A percentile compares a stretch with the other conserved stretches of the same genome.
phyloP scores from a whole-genome alignment of 2,329 filamentous ascomycete species.

The Colletotrichum australisinense region DNA sequence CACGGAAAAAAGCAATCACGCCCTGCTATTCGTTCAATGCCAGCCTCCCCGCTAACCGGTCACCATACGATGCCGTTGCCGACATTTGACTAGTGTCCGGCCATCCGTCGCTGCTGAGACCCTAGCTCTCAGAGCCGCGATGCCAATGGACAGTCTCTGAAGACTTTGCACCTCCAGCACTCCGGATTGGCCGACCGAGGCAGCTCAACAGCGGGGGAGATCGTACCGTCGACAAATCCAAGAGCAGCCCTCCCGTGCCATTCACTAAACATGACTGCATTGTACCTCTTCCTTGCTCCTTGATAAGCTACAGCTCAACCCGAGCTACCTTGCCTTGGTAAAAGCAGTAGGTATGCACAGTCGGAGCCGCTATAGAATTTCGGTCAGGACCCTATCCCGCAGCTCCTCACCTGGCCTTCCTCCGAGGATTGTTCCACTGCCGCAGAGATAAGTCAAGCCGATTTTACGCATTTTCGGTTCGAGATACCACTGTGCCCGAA shows the following conservation, averaged over 20 bases:
- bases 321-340: no score
- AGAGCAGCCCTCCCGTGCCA: constrained; percentile 3
- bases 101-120: constrained; percentile 18
- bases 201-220: constrained; percentile 2
- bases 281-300: neutral
- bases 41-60: constrained; percentile 17
- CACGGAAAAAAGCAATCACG: neutral
- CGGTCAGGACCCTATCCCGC: neutral
- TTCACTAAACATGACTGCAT: neutral
- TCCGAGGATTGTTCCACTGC: neutral
- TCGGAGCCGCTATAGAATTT: neutral
- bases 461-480: neutral
- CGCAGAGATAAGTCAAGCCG: neutral
- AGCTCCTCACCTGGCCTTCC: neutral
- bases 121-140: neutral
- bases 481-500: neutral
- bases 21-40: neutral
- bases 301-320: neutral
- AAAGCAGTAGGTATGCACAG: neutral
- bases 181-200: constrained; percentile 16
- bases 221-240: constrained; percentile 3
- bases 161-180: neutral
- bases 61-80: constrained; percentile 5
- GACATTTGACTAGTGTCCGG: constrained; percentile 16
- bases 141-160: neutral